These are phyloP conservation scores for Glarea lozoyensis DNA, from an alignment of 495 filamentous ascomycete genomes.

Conservation along the genomic window DNA sequence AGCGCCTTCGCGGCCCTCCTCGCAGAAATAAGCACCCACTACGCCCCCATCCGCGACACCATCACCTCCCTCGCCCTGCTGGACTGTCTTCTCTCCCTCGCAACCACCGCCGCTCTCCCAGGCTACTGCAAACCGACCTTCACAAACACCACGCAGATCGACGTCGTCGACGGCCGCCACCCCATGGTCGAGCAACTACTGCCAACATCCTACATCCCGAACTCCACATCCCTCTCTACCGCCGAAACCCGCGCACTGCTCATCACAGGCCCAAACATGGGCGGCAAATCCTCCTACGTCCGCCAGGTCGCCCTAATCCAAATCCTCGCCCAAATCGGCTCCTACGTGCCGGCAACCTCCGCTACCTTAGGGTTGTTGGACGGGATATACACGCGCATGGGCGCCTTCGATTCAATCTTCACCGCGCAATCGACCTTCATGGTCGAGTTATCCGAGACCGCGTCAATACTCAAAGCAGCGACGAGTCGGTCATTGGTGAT, in stretches of 20 bases:
- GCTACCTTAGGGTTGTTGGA: conserved; percentile 75
- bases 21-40: conserved; percentile 63
- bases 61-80: conserved; percentile 78
- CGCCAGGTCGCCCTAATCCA: conserved; percentile 84
- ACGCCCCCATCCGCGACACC: conserved; percentile 82
- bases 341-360: conserved; percentile 76
- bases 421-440: conserved; percentile 94
- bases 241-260: conserved; percentile 65
- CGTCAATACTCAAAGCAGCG: conserved; percentile 74
- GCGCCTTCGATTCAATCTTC: conserved; percentile 93
- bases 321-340: conserved; percentile 92
- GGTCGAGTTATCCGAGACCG: conserved; percentile 91
- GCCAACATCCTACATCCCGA: conserved; percentile 83
- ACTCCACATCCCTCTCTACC: conserved; percentile 61
- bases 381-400: conserved; percentile 94
- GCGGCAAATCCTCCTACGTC: conserved; percentile 92
- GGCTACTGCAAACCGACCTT: conserved; percentile 87
- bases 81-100: conserved; percentile 83
- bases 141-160: conserved; percentile 48
- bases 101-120: conserved; percentile 72
- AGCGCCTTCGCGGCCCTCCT: conserved; percentile 67
- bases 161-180: conserved; percentile 72
- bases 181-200: conserved; percentile 95
- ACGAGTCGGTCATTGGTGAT: conserved; percentile 75
- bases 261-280: conserved; percentile 97